Conservation (phyloP, 495 filamentous ascomycete genomes). For the Penicillium tannophilum region DNA sequence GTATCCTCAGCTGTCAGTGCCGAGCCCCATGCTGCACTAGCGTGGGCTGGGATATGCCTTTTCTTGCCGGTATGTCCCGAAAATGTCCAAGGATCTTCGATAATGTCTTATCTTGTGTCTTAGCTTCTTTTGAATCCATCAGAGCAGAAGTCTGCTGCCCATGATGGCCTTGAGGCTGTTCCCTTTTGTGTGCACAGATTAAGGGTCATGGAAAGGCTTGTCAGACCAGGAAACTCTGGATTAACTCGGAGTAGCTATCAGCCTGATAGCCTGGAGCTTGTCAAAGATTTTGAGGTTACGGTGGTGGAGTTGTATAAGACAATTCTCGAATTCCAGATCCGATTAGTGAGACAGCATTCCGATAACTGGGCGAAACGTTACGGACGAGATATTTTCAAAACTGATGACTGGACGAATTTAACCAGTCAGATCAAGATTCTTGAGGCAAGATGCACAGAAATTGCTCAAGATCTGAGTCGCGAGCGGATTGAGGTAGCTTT, state of each 20-base stretch:
- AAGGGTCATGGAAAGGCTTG: constrained; percentile 12
- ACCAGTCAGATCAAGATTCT: constrained; percentile 9
- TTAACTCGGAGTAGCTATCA: neutral
- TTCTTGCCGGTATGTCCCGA: constrained; percentile 11
- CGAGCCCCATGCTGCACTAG: constrained; percentile 12
- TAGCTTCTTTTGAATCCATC: constrained; percentile 15
- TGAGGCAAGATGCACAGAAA: constrained; percentile 10
- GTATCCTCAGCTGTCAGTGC: constrained; percentile 5
- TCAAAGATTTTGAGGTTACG: constrained; percentile 9
- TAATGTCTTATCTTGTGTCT: neutral
- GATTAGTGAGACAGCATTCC: constrained; percentile 9
- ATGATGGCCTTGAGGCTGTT: constrained; percentile 9
- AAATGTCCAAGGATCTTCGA: neutral
- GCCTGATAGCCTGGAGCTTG: constrained; percentile 9
- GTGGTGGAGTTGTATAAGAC: constrained; percentile 7
- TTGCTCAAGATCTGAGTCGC: constrained; percentile 13
- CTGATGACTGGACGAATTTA: constrained; percentile 8
- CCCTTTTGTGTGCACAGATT: constrained; percentile 9
- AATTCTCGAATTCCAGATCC: constrained; percentile 12
- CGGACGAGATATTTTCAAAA: constrained; percentile 11
- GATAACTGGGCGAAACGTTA: constrained; percentile 9
- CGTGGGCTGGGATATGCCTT: constrained; percentile 14
- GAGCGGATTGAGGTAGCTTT: constrained; percentile 11
- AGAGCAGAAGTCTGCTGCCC: constrained; percentile 6
- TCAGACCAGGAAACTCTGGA: constrained; percentile 4